phyloP scores from a whole-genome alignment of 2,329 filamentous ascomycete genomes.

The Clonostachys rhizophaga region DNA sequence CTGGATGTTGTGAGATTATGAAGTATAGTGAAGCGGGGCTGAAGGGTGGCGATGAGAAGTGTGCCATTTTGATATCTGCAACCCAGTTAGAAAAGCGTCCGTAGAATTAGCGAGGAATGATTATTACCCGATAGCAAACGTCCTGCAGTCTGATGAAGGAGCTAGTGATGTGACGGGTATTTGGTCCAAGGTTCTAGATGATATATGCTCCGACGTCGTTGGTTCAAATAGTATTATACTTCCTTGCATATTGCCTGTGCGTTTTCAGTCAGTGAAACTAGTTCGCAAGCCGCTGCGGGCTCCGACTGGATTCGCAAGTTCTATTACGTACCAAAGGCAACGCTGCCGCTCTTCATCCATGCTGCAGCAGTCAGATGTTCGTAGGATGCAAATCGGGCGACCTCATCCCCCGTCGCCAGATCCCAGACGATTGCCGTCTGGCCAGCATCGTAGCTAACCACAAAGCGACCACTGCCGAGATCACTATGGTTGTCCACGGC shows the following conservation, averaged over 20 bases:
- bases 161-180: conserved; percentile 93
- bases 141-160: conserved; percentile 83
- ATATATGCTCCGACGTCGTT: conserved; percentile 86
- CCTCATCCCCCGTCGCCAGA: conserved; percentile 82
- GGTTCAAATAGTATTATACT: conserved; percentile 95
- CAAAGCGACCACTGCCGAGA: conserved; percentile 74
- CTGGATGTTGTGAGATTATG: conserved; percentile 86
- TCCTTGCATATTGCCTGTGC: conserved; percentile 80
- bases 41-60: conserved; percentile 81
- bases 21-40: conserved; percentile 88
- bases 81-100: conserved; percentile 4
- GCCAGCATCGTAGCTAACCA: conserved; percentile 88
- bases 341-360: conserved; percentile 97
- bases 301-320: background rate
- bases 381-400: conserved; percentile 89
- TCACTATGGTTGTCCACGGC: conserved; percentile 91
- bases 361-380: conserved; percentile 78
- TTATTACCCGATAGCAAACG: conserved; percentile 87
- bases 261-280: conserved; percentile 9
- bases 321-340: conserved; percentile 77
- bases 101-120: background rate
- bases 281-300: background rate
- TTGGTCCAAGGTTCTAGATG: conserved; percentile 81
- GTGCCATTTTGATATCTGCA: conserved; percentile 90
- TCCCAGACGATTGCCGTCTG: conserved; percentile 97